Evolutionary conservation across 768 basidiomycete genomes (phyloP), one percentile per base, ranked within the genome.

Genomic region (Boletus sp.): DNA sequence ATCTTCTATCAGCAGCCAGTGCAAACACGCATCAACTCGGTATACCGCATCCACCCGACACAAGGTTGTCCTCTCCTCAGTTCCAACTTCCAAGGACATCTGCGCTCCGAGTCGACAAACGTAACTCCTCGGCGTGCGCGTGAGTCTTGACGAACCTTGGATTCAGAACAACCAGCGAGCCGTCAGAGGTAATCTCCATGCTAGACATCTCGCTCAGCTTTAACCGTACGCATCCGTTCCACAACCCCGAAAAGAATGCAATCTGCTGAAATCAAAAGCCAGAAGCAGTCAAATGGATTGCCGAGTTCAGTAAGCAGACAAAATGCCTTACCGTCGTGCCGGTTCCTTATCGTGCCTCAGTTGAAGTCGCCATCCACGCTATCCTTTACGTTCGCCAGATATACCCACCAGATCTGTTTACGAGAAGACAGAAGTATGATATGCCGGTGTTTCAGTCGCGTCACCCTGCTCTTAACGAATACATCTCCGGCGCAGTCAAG

Each of bases 321-420:
- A 33, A 39, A 7, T 32, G 4, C 32, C 29, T 17, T 33, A 15
- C 25, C 21, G n/a, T 17, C 42, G 10, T 27, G 10, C 10, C 2
- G 21, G 15, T 17, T 38, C 23, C 60, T 64, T 6, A 70, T 38
- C 29, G 34, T 11, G 10, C 43, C 29, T 21, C 64, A 98, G 96
- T 98, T 61, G 96, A 98, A 67, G 90, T 95, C 30, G 90, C 91
- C 10, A 86, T 97, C 55, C 95, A 98, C 66, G 87, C 87, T 4
- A 92, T 98, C 57, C 80, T 98, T 6, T 97, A 91, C 64, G 83
- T 93, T 29, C 86, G 96, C 19, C 87, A 90, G 60, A 79, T 98
- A 47, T 98, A 98, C 64, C 96, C 95, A 0, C 77, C 87, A 40
- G 90, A 90, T 51, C 77, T 97, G 19, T 98, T 98, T 67, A 79